Conservation (phyloP, 2,329 filamentous ascomycete species). For the Pseudogymnoascus destructans region DNA sequence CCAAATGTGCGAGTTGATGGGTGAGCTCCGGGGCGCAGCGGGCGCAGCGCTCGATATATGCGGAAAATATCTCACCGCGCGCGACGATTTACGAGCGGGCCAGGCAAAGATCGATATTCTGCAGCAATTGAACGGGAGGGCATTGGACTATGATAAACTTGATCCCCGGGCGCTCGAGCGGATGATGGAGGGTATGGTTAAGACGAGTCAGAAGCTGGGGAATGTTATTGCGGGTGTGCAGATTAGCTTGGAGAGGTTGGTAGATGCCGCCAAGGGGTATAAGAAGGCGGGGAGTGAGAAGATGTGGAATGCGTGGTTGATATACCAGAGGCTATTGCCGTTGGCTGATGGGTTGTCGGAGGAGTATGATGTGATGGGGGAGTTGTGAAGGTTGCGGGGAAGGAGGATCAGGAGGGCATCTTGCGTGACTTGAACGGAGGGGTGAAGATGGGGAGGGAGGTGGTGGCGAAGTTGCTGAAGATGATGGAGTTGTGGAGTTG, state of each 20-base stretch:
- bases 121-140: background rate
- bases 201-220: background rate
- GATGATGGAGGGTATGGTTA: background rate
- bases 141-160: background rate
- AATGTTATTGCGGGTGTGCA: too few species aligned
- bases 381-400: background rate
- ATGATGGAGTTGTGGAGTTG: background rate
- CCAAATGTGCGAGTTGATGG: background rate
- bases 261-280: too few species aligned
- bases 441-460: background rate
- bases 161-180: background rate
- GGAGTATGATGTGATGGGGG: background rate
- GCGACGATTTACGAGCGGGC: too few species aligned
- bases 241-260: too few species aligned
- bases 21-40: background rate
- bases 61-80: background rate
- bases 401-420: background rate
- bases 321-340: background rate
- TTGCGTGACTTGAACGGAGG: background rate
- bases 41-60: background rate
- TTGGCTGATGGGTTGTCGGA: background rate
- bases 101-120: background rate
- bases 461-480: background rate
- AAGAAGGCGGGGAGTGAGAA: too few species aligned
- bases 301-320: background rate